Evolutionary conservation across 1,284 basidiomycete genomes (phyloP), one percentile per base, ranked within the genome.

Genomic region (Pseudozyma thailandica): DNA sequence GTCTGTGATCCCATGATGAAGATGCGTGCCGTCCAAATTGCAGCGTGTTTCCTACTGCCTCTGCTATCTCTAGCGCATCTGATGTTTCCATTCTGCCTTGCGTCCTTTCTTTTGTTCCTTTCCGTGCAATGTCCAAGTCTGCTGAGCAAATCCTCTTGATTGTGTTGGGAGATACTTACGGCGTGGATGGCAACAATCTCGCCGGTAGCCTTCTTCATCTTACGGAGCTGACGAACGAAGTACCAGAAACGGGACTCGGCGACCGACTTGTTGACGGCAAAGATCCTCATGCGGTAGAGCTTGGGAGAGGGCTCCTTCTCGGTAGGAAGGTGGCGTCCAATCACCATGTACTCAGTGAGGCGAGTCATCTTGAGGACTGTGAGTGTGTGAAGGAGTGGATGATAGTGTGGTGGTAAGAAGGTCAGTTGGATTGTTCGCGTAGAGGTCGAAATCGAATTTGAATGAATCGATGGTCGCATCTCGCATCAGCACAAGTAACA

Each of bases 161-260:
- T 46, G 30, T 31, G 15, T 35, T 16, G 20, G 16, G 33, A 12
- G 25, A 23, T 53, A 49, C 93, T 86, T 84, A 97, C 94, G 86
- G 92, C 88, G 87, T 97, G 95, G 87, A 98, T 90, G 84, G 92
- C 93, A 85, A 98, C 94, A 85, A 98, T 94, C 88, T 98, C 95
- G 84, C 95, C 96, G 85, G 89, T 93, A 85, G 94, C 94, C 87
- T 96, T 97, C 89, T 98, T 98, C 87, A 95, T 94, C 89, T 98
- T 98, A 86, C 97, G 69, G 55, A 82, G 76, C 71, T 79, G 78
- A 50, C 95, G 93, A 76, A 98, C 88, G 89, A 96, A 98, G 88
- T 98, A 98, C 95, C 96, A 98, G 91, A 96, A 98, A 72, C 95
- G 91, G 64, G 92, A 96, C 88, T 98, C 98, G 83, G 96, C 96